phyloP scores from a whole-genome alignment of 1,284 basidiomycete genomes.

The Erythrobasidium hasegawianum region DNA sequence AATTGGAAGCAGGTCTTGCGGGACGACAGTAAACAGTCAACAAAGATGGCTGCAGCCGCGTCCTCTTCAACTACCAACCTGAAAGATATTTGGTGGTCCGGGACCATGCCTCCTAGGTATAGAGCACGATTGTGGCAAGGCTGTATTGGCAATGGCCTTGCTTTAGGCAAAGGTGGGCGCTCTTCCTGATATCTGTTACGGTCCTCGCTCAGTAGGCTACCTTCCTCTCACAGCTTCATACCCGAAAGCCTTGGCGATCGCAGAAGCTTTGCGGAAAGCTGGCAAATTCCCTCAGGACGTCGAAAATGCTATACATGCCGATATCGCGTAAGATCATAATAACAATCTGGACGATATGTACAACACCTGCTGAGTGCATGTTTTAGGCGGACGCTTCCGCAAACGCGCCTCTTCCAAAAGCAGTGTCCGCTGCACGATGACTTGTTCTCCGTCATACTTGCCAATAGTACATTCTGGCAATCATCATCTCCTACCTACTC shows the following conservation, averaged over 20 bases:
- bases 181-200: background rate
- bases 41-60: too few species aligned
- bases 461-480: conserved; percentile 78
- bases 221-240: conserved; percentile 55
- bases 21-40: conserved; percentile 53
- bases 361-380: too few species aligned
- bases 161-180: conserved; percentile 72
- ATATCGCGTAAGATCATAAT: conserved; percentile 57
- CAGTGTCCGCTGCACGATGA: conserved; percentile 80
- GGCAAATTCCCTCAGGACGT: conserved; percentile 70
- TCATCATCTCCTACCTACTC: conserved; percentile 63
- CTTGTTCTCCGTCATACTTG: conserved; percentile 77
- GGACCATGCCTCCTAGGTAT: conserved; percentile 74
- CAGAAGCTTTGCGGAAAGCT: conserved; percentile 64
- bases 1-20: conserved; percentile 69
- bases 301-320: conserved; percentile 69
- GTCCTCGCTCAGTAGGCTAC: too few species aligned
- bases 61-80: too few species aligned
- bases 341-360: too few species aligned
- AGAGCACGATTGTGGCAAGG: conserved; percentile 81
- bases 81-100: conserved; percentile 83
- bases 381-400: conserved; percentile 67
- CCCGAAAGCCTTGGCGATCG: conserved; percentile 66
- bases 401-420: conserved; percentile 79
- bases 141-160: conserved; percentile 81